Percentiles rank a stretch among this genome's conserved stretches.
phyloP scores from a whole-genome alignment of 1,284 basidiomycete species.

The Moesziomyces sp. region DNA sequence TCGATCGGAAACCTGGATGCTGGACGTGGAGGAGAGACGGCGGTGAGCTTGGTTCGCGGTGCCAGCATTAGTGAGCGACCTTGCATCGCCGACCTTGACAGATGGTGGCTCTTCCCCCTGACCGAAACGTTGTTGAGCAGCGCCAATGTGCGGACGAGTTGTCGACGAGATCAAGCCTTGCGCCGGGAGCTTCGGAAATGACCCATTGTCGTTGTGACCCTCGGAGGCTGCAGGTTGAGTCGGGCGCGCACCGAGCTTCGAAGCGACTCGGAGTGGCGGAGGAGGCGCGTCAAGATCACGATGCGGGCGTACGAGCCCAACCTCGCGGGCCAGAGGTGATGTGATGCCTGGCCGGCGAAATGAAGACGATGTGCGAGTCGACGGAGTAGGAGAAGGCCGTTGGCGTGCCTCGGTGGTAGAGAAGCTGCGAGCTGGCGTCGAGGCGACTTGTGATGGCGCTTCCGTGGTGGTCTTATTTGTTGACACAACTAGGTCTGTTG shows the following conservation, averaged over 20 bases:
- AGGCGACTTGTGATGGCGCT: not conserved
- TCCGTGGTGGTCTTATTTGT: not conserved
- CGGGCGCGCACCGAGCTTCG: slow-evolving; percentile 20
- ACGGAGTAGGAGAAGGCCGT: not conserved
- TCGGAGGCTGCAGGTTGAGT: not conserved
- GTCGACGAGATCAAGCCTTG: not conserved
- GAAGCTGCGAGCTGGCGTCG: not conserved
- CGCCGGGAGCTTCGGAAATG: not conserved
- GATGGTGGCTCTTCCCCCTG: not conserved
- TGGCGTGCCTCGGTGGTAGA: slow-evolving; percentile 1
- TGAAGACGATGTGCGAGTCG: slow-evolving; percentile 6
- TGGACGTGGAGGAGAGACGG: not conserved
- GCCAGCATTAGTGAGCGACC: not conserved
- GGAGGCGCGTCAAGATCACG: slow-evolving; percentile 38
- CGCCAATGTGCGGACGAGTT: not conserved
- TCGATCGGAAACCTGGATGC: not conserved
- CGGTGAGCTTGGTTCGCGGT: not conserved
- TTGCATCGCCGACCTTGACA: not conserved
- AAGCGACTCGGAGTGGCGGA: slow-evolving; percentile 38
- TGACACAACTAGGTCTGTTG: not conserved
- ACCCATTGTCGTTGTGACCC: not conserved
- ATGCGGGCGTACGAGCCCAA: slow-evolving; percentile 19
- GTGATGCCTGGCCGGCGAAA: slow-evolving; percentile 21
- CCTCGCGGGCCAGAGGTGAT: slow-evolving; percentile 22
- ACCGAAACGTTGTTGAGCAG: not conserved